A percentile compares a stretch with the other conserved stretches of the same genome.
Evolutionary conservation across 805 yeast genomes (phyloP).

Genomic region (Schwanniomyces pseudopolymorphus): DNA sequence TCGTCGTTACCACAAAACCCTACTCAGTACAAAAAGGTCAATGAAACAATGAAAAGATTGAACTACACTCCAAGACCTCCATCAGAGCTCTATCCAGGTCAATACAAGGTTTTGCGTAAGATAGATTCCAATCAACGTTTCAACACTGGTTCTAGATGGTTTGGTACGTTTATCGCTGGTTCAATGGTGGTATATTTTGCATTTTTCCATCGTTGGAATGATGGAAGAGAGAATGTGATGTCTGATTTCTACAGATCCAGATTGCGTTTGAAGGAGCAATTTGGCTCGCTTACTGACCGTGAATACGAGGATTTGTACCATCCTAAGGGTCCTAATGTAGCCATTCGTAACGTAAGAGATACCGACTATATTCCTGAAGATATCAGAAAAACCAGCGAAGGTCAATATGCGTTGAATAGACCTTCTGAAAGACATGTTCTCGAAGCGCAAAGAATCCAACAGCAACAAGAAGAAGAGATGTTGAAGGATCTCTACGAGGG

Average conservation of each 20-base stretch:
- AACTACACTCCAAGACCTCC: conserved; percentile 79
- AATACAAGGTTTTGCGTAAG: conserved; percentile 66
- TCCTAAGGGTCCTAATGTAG: conserved; percentile 39
- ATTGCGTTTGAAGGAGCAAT: conserved; percentile 51
- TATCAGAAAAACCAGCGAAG: conserved; percentile 44
- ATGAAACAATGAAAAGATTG: conserved; percentile 70
- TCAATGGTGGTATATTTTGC: conserved; percentile 57
- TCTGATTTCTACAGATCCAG: conserved; percentile 65
- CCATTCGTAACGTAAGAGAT: conserved; percentile 44
- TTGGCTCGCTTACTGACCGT: conserved; percentile 56
- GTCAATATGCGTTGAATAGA: conserved; percentile 54
- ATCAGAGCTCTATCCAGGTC: conserved; percentile 74
- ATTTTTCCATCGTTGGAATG: conserved; percentile 83
- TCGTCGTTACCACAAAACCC: conserved; percentile 63
- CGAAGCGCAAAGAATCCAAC: conserved; percentile 70
- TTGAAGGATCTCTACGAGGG: conserved; percentile 32
- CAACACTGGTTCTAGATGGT: conserved; percentile 58
- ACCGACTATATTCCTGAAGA: conserved; percentile 42
- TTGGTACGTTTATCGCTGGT: conserved; percentile 51
- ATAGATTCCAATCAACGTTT: conserved; percentile 53
- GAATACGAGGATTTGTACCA: conserved; percentile 64
- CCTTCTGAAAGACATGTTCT: conserved; percentile 71
- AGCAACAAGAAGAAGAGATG: conserved; percentile 59
- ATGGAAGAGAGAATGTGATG: conserved; percentile 74
- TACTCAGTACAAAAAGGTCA: conserved; percentile 63